Conservation (phyloP, 106 monocot genomes). For the Hemerocallis citrina region DNA sequence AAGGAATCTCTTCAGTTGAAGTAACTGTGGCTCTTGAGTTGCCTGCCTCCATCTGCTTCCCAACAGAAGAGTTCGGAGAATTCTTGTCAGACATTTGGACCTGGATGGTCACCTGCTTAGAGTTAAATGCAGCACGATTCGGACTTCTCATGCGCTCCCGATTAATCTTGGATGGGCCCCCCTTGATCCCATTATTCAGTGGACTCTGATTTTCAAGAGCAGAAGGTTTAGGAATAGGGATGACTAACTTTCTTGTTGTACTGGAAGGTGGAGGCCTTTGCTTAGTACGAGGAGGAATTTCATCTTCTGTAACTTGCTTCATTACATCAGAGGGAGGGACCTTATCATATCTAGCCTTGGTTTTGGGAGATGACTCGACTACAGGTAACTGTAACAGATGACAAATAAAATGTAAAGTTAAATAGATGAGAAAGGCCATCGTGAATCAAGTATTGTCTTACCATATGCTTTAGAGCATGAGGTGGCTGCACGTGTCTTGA, state of each 20-base stretch:
- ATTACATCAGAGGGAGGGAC: slow-evolving; percentile 22
- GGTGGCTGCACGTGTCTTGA: slow-evolving; percentile 25
- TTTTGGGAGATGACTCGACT: slow-evolving; percentile 41
- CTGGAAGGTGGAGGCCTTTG: slow-evolving; percentile 21
- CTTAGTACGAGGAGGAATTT: slow-evolving; percentile 13
- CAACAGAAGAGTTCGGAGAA: slow-evolving; percentile 7
- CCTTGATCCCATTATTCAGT: slow-evolving; percentile 2
- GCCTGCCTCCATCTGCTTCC: slow-evolving; percentile 8
- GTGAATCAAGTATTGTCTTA: slow-evolving; percentile 11
- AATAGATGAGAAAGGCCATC: background rate
- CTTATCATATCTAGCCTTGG: slow-evolving; percentile 28
- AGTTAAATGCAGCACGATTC: background rate
- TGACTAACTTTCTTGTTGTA: slow-evolving; percentile 15
- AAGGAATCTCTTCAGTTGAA: slow-evolving; percentile 1
- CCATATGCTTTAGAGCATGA: slow-evolving; percentile 46
- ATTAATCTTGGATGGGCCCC: slow-evolving; percentile 2
- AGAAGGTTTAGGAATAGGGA: slow-evolving; percentile 25
- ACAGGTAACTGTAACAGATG: slow-evolving; percentile 44
- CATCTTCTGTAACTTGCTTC: slow-evolving; percentile 33
- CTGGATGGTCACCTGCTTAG: slow-evolving; percentile 7
- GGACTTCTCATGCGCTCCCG: slow-evolving; percentile 23
- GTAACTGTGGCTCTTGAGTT: background rate
- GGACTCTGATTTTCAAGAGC: slow-evolving; percentile 23
- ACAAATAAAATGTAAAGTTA: background rate
- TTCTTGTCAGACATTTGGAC: slow-evolving; percentile 6